Percentiles rank a stretch among this genome's conserved stretches.
These are phyloP conservation scores for Gynochthodes officinalis DNA, from an alignment of 257 asterid genomes.

Conservation along the genomic window DNA sequence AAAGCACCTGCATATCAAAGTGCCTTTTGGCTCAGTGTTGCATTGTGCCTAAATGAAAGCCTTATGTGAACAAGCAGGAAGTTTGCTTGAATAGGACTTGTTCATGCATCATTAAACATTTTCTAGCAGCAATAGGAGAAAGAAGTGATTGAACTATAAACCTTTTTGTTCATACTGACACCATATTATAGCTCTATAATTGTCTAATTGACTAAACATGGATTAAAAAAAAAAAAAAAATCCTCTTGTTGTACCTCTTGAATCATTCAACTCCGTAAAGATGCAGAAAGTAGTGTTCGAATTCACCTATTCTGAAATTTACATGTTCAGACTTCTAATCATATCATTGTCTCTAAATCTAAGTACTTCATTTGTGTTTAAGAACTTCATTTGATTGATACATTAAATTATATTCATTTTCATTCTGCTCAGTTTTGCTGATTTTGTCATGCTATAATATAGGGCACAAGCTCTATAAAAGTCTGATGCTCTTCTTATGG, in stretches of 20 bases:
- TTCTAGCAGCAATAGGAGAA: too few species aligned
- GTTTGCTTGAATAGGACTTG: not conserved
- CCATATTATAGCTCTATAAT: not conserved
- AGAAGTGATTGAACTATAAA: too few species aligned
- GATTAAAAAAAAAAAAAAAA: too few species aligned
- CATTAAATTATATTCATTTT: too few species aligned
- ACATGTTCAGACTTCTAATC: not conserved
- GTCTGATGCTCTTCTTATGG: conserved; percentile 10
- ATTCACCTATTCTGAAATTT: not conserved
- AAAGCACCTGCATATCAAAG: not conserved
- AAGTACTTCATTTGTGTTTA: not conserved
- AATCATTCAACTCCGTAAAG: too few species aligned
- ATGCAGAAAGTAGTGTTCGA: too few species aligned
- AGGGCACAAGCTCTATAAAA: not conserved
- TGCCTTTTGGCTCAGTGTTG: not conserved
- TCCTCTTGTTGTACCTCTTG: too few species aligned
- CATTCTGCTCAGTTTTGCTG: not conserved
- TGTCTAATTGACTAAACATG: not conserved
- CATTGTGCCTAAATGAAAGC: not conserved
- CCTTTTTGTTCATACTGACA: too few species aligned
- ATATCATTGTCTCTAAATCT: not conserved
- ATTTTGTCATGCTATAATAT: not conserved
- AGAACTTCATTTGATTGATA: too few species aligned
- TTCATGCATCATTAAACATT: not conserved
- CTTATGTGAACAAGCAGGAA: not conserved